Evolutionary conservation across 2,329 filamentous ascomycete species (phyloP).

Genomic region (Calonectria fujianensis): DNA sequence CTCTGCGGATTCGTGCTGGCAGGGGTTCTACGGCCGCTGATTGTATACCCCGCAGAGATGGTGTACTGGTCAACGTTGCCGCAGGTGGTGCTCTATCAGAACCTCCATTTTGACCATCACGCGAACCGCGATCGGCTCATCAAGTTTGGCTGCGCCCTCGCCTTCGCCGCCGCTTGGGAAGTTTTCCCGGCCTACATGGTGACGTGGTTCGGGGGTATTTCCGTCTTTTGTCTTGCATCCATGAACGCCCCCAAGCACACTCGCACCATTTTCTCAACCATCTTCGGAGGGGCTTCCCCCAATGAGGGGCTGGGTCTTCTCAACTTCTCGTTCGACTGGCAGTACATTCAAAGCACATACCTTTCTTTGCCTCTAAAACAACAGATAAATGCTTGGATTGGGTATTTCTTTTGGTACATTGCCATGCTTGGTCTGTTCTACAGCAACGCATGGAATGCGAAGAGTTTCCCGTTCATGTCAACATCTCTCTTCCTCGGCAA

Average conservation of each 20-base stretch:
- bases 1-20: slow-evolving; percentile 14
- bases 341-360: slow-evolving; percentile 16
- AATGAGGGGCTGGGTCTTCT: slow-evolving; percentile 13
- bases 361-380: background rate
- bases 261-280: slow-evolving; percentile 8
- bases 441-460: slow-evolving; percentile 61
- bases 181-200: slow-evolving; percentile 12
- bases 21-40: slow-evolving; percentile 43
- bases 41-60: slow-evolving; percentile 59
- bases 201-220: slow-evolving; percentile 17
- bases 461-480: slow-evolving; percentile 59
- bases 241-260: slow-evolving; percentile 4
- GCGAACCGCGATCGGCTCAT: slow-evolving; percentile 54
- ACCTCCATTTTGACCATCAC: slow-evolving; percentile 56
- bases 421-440: slow-evolving; percentile 64
- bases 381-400: slow-evolving; percentile 1
- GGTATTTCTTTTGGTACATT: slow-evolving; percentile 58
- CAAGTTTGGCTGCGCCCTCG: slow-evolving; percentile 52
- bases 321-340: slow-evolving; percentile 18
- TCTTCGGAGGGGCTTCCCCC: slow-evolving; percentile 10
- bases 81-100: slow-evolving; percentile 59
- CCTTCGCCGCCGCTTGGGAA: slow-evolving; percentile 8
- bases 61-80: slow-evolving; percentile 59
- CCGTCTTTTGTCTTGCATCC: slow-evolving; percentile 12
- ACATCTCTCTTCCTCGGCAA: slow-evolving; percentile 51